Evolutionary conservation across 805 yeast species (phyloP), one percentile per base, ranked within the genome.

Genomic region (Cyberlindnera maclurae): DNA sequence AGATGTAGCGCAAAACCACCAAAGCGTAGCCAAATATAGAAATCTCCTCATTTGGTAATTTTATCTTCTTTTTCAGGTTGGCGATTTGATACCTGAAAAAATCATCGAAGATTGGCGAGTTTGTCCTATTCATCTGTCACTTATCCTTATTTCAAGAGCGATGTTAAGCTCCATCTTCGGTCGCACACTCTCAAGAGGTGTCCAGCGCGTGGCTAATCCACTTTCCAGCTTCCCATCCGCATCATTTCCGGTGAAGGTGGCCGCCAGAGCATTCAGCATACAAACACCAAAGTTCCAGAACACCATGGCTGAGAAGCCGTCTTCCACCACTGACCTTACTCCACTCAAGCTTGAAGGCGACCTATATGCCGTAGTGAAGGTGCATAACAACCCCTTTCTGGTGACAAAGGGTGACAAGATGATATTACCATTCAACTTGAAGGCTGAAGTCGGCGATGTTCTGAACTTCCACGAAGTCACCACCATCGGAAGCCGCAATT

Each of bases 361-460:
- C 45, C 62, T 90, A 26, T 93, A 87, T 57, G 97, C 97, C 33
- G 70, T 85, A 8, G 72, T 90, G 48, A 78, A 76, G 50, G 73
- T 93, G 29, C 93, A 87, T 65, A 77, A 81, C 60, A 78, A 87
- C 61, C 86, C 93, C 31, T 88, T 85, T 55, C 67, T 93, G 44
- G 93, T 93, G 13, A 88, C 97, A 18, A 76, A 80, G 49, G 99
- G 99, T 16, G 99, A 93, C 60, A 73, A 70, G 47, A 73, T 93
- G 37, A 72, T 78, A 17, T 62, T 93, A 29, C 96, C 97, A 3
- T 89, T 75, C 61, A 74, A 77, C 46, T 57, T 93, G 67, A 81
- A 78, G 51, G 93, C 82, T 10, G 70, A 78, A 37, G 79, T 90
- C 4, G 98, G 99, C 15, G 96, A 89, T 59, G 68, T 69, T n/a